A percentile compares a stretch with the other conserved stretches of the same genome.
These are phyloP conservation scores for Hyphopichia fennica DNA, from an alignment of 1,139 yeast genomes.

Conservation along the genomic window DNA sequence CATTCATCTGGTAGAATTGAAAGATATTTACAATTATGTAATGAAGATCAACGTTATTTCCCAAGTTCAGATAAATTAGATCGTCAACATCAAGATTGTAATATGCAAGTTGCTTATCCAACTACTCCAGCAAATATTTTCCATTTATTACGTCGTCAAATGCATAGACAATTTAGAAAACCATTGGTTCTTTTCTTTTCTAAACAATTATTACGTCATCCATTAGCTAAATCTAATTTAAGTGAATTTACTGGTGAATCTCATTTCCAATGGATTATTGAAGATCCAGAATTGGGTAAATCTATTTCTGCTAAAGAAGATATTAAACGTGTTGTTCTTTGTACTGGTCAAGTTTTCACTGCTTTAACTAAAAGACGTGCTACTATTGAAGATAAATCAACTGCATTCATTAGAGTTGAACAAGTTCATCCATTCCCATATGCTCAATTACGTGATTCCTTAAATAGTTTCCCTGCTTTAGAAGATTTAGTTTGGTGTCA, in stretches of 20 bases:
- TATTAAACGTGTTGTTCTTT: constrained; percentile 81
- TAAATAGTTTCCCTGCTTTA: constrained; percentile 76
- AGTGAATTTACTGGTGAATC: constrained; percentile 89
- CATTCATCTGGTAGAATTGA: constrained; percentile 98
- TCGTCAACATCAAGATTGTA: constrained; percentile 98
- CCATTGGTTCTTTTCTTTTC: constrained; percentile 90
- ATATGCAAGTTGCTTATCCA: constrained; percentile 97
- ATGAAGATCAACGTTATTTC: constrained; percentile 94
- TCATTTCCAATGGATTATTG: constrained; percentile 93
- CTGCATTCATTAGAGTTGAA: constrained; percentile 88
- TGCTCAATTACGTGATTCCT: constrained; percentile 84
- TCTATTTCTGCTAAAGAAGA: constrained; percentile 75
- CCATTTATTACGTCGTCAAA: constrained; percentile 98
- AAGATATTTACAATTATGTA: constrained; percentile 92
- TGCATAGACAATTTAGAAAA: constrained; percentile 99
- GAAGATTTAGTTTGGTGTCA: constrained; percentile 96
- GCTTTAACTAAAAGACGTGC: constrained; percentile 89
- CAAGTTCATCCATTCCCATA: constrained; percentile 99
- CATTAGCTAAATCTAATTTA: constrained; percentile 86
- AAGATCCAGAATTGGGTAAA: constrained; percentile 82
- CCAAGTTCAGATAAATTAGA: constrained; percentile 86
- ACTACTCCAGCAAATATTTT: constrained; percentile 96
- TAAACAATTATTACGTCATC: constrained; percentile 93
- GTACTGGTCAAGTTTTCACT: constrained; percentile 94
- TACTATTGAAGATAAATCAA: constrained; percentile 67